Evolutionary conservation across 202 grass and related monocot genomes (phyloP).

Genomic region (Schoenoplectus tabernaemontani): DNA sequence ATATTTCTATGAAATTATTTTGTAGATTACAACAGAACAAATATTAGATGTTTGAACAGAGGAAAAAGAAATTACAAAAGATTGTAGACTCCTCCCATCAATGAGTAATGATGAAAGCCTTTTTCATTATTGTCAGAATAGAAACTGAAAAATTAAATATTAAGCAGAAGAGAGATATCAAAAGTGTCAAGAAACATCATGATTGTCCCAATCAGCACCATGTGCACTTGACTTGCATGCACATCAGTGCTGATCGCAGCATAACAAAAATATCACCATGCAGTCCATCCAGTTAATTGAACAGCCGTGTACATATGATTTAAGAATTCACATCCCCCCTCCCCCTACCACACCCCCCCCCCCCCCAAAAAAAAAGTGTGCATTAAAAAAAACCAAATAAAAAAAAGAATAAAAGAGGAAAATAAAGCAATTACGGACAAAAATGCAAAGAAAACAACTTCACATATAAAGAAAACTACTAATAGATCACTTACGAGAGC

Average conservation of each 20-base stretch:
- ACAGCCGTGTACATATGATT: not conserved
- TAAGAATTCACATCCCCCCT: not conserved
- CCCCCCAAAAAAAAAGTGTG: not conserved
- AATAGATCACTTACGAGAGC: not conserved
- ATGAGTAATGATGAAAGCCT: constrained; percentile 30
- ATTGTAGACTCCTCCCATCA: constrained; percentile 11
- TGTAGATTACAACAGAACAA: too few species aligned
- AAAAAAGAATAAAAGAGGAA: not conserved
- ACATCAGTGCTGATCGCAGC: not conserved
- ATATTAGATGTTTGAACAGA: not conserved
- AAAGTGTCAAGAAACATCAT: constrained; percentile 35
- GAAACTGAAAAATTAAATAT: constrained; percentile 27
- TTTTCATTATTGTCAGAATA: constrained; percentile 26
- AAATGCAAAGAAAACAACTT: not conserved
- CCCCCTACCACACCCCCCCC: not conserved
- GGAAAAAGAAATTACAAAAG: not conserved
- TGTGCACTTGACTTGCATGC: constrained; percentile 1
- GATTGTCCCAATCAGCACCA: constrained; percentile 60
- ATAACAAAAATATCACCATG: not conserved
- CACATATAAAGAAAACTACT: not conserved
- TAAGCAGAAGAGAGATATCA: constrained; percentile 11
- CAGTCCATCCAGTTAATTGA: not conserved
- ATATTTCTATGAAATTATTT: too few species aligned
- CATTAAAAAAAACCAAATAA: not conserved
- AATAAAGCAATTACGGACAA: not conserved